Evolutionary conservation across 225 moss, liverwort and hornwort species (phyloP).

Genomic region (Neckera pumila): DNA sequence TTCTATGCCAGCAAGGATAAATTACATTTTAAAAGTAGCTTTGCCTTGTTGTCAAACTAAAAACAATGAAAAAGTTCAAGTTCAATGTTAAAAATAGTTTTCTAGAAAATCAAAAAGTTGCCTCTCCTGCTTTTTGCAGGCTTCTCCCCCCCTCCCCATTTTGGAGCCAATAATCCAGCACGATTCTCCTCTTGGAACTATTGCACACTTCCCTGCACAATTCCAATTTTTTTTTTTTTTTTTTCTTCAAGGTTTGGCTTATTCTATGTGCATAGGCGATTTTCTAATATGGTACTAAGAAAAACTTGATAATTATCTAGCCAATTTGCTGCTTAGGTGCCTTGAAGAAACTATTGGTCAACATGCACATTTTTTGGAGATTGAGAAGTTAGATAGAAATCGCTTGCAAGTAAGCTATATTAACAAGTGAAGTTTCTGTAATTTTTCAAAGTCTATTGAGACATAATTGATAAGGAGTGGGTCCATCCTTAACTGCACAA

Average conservation of each 20-base stretch:
- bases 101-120: rapidly evolving
- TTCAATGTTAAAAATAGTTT: background rate
- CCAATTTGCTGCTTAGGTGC: background rate
- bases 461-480: rapidly evolving
- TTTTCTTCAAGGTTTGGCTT: background rate
- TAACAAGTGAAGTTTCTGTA: background rate
- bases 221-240: background rate
- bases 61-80: background rate
- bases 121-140: rapidly evolving
- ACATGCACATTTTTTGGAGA: rapidly evolving
- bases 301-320: background rate
- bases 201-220: rapidly evolving
- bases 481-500: background rate
- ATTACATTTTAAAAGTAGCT: background rate
- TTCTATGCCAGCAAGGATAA: background rate
- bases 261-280: rapidly evolving
- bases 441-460: background rate
- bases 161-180: rapidly evolving
- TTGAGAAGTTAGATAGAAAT: background rate
- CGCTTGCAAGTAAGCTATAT: background rate
- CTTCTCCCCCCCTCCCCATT: rapidly evolving
- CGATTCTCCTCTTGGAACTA: background rate
- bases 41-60: no score
- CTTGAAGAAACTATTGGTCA: background rate
- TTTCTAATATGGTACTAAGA: rapidly evolving